Percentiles rank a stretch among this genome's conserved stretches.
These are phyloP conservation scores for Fusarium equiseti DNA, from an alignment of 2,329 filamentous ascomycete genomes.

Conservation along the genomic window DNA sequence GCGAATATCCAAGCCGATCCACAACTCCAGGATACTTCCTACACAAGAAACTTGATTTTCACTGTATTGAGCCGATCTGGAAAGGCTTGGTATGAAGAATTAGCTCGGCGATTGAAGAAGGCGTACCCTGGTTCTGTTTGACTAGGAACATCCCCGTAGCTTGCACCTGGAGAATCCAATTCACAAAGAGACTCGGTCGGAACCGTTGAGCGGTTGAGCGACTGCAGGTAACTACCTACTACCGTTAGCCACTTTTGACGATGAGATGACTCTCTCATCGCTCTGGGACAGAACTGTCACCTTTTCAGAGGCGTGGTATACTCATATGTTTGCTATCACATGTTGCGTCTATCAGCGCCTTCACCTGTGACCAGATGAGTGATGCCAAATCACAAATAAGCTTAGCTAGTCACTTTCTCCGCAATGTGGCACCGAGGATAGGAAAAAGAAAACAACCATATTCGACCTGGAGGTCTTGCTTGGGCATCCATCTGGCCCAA, in stretches of 20 bases:
- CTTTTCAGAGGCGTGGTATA: not conserved
- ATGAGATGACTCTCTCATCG: conserved; percentile 35
- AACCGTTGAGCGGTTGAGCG: conserved; percentile 2
- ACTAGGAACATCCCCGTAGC: conserved; percentile 33
- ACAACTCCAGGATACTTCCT: conserved; percentile 18
- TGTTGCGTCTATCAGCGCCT: not conserved
- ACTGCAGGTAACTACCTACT: conserved; percentile 10
- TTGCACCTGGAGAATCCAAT: conserved; percentile 16
- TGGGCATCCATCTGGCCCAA: conserved; percentile 22
- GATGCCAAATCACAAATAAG: conserved; percentile 6
- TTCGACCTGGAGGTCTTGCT: conserved; percentile 16
- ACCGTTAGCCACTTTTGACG: conserved; percentile 22
- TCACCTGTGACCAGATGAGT: not conserved
- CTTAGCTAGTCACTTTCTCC: conserved; percentile 8
- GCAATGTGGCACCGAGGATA: not conserved
- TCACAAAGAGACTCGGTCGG: conserved; percentile 2
- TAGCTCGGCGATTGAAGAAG: conserved; percentile 25
- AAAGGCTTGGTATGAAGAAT: conserved; percentile 40
- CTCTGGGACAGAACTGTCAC: conserved; percentile 11
- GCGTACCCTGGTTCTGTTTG: conserved; percentile 32
- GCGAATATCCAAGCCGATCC: conserved; percentile 19
- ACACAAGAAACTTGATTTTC: conserved; percentile 42
- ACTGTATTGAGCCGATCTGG: conserved; percentile 9
- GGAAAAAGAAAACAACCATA: conserved; percentile 6
- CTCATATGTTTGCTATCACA: conserved; percentile 35